Evolutionary conservation across 129 eudicot genomes (phyloP).

Genomic region (Flaveria sonorensis): DNA sequence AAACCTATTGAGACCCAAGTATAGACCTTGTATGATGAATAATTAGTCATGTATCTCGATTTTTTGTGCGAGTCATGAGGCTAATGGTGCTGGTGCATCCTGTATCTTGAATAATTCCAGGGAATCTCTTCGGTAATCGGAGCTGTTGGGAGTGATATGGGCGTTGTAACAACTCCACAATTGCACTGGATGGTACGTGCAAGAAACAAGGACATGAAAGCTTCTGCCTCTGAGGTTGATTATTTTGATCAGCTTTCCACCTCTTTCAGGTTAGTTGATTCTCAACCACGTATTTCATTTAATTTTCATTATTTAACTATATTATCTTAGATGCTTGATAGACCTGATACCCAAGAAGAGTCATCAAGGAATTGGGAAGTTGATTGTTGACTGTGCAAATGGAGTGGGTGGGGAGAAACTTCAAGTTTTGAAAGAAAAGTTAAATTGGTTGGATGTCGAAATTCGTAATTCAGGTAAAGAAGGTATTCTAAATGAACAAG

Average conservation of each 20-base stretch:
- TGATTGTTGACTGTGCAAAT: conserved; percentile 87
- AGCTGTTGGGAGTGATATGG: conserved; percentile 61
- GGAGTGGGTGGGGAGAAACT: conserved; percentile 95
- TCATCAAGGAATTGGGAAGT: conserved; percentile 44
- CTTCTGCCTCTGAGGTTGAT: conserved; percentile 62
- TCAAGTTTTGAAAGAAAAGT: conserved; percentile 53
- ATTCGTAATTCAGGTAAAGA: conserved; percentile 64
- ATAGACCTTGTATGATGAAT: neutral
- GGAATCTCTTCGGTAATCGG: conserved; percentile 75
- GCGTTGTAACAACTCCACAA: conserved; percentile 89
- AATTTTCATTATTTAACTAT: conserved; percentile 1
- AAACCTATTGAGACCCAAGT: neutral
- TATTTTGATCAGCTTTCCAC: conserved; percentile 59
- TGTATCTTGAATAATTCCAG: conserved; percentile 39
- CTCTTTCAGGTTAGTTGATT: conserved; percentile 63
- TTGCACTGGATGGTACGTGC: conserved; percentile 97
- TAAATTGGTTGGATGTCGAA: conserved; percentile 51
- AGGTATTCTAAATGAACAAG: conserved; percentile 86
- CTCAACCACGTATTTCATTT: neutral
- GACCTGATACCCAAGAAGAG: conserved; percentile 60
- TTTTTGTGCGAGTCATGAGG: neutral
- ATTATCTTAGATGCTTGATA: conserved; percentile 64
- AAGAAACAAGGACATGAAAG: conserved; percentile 58
- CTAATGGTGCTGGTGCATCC: neutral
- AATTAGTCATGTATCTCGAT: neutral